These are phyloP conservation scores for Neltuma alba DNA, from an alignment of 306 rosid species.

Conservation along the genomic window DNA sequence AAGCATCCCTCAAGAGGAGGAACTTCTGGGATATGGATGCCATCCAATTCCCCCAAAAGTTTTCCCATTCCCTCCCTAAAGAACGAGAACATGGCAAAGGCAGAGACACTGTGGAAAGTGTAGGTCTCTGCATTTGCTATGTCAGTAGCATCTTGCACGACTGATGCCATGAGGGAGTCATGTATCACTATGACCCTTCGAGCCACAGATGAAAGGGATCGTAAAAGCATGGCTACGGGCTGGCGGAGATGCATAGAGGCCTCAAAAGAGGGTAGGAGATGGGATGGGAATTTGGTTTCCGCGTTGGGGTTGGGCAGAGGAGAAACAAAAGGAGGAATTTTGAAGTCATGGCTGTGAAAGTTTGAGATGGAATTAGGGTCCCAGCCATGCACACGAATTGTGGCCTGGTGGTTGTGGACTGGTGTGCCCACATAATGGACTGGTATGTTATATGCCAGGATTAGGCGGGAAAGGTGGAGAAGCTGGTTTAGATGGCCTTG, in stretches of 20 bases:
- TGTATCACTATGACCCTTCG: constrained; percentile 57
- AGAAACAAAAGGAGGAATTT: constrained; percentile 45
- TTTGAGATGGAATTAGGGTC: constrained; percentile 41
- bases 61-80: constrained; percentile 43
- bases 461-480: constrained; percentile 72
- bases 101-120: constrained; percentile 66
- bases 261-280: constrained; percentile 61
- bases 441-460: constrained; percentile 50
- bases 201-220: constrained; percentile 44
- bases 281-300: constrained; percentile 55
- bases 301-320: constrained; percentile 60
- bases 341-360: constrained; percentile 59
- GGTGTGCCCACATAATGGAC: constrained; percentile 64
- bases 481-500: constrained; percentile 94
- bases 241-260: constrained; percentile 52
- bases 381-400: constrained; percentile 56
- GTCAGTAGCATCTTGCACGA: constrained; percentile 46
- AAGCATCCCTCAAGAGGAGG: constrained; percentile 65
- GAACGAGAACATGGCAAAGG: constrained; percentile 51
- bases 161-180: constrained; percentile 66
- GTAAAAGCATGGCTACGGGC: constrained; percentile 47
- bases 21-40: constrained; percentile 33
- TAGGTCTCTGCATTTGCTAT: constrained; percentile 58
- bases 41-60: neutral
- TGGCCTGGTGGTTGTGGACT: constrained; percentile 64